A percentile compares a stretch with the other conserved stretches of the same genome.
phyloP scores from a whole-genome alignment of 306 rosid genomes.

The Ochetophila trinervis region DNA sequence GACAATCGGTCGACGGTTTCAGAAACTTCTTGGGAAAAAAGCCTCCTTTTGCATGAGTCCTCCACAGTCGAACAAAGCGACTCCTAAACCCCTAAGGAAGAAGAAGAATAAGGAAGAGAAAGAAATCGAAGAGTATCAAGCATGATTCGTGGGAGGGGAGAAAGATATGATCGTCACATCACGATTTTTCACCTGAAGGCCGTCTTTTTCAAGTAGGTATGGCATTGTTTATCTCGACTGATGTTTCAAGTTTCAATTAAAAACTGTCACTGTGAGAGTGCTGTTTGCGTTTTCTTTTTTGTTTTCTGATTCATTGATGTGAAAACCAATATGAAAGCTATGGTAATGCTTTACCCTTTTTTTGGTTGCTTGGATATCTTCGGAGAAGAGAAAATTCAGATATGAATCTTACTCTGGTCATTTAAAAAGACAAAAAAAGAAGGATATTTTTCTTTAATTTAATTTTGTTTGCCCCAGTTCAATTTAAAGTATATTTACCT shows the following conservation, averaged over 20 bases:
- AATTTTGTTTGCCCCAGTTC: too few species aligned
- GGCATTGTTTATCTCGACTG: slow-evolving; percentile 3
- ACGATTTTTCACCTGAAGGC: slow-evolving; percentile 98
- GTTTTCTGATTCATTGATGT: not conserved
- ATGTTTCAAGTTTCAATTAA: not conserved
- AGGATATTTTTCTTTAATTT: too few species aligned
- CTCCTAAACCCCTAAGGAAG: slow-evolving; percentile 8
- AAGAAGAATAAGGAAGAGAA: slow-evolving; percentile 9
- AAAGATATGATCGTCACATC: slow-evolving; percentile 96
- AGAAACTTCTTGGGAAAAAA: slow-evolving; percentile 32
- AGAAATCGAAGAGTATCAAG: slow-evolving; percentile 1
- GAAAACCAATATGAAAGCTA: not conserved
- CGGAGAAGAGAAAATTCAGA: not conserved
- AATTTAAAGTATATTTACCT: too few species aligned
- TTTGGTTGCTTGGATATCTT: not conserved
- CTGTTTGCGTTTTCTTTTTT: not conserved
- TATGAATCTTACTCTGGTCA: not conserved
- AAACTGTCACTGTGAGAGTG: not conserved
- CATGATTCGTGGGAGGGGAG: slow-evolving; percentile 85
- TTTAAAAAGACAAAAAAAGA: not conserved
- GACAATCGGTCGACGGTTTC: not conserved
- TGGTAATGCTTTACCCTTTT: not conserved
- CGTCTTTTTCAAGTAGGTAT: slow-evolving; percentile 82
- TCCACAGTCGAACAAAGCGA: not conserved
- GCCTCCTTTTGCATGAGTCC: slow-evolving; percentile 15